phyloP scores from a whole-genome alignment of 352 stramenopile species.

The Thraustochytrium sp. region DNA sequence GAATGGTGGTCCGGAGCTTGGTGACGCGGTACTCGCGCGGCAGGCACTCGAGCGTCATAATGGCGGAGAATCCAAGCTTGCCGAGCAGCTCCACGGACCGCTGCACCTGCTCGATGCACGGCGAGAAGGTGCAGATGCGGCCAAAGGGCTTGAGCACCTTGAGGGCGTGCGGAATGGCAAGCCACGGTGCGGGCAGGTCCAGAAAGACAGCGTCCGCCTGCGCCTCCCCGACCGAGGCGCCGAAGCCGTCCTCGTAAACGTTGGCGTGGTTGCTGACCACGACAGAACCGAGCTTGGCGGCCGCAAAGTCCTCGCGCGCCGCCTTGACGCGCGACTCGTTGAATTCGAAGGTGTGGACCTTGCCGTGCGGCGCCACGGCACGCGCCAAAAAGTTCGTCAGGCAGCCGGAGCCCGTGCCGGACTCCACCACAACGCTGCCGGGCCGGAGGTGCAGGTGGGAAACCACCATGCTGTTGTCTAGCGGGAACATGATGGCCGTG shows the following conservation, averaged over 20 bases:
- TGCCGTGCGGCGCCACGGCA: constrained; percentile 73
- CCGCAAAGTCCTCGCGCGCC: constrained; percentile 84
- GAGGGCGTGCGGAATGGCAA: constrained; percentile 64
- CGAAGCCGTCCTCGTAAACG: constrained; percentile 79
- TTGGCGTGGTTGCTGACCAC: constrained; percentile 88
- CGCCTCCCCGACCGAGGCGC: constrained; percentile 34
- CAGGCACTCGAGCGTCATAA: constrained; percentile 51
- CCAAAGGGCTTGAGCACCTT: constrained; percentile 84
- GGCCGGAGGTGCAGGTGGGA: constrained; percentile 30
- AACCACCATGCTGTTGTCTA: constrained; percentile 23
- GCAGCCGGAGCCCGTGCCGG: constrained; percentile 71
- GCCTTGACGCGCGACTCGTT: constrained; percentile 84
- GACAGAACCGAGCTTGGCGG: constrained; percentile 79
- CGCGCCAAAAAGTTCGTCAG: constrained; percentile 76
- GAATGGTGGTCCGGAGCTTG: not conserved
- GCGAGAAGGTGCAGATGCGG: constrained; percentile 91
- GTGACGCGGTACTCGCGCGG: constrained; percentile 43
- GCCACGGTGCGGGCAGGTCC: constrained; percentile 94
- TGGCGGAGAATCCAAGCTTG: constrained; percentile 65
- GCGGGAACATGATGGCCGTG: constrained; percentile 28
- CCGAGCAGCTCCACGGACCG: constrained; percentile 68
- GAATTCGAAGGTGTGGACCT: constrained; percentile 97
- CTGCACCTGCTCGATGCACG: constrained; percentile 98
- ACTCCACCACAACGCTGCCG: constrained; percentile 45
- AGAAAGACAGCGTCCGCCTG: constrained; percentile 88